Evolutionary conservation across 257 asterid genomes (phyloP), one percentile per base, ranked within the genome.

Genomic region (Nicotiana benthamiana): DNA sequence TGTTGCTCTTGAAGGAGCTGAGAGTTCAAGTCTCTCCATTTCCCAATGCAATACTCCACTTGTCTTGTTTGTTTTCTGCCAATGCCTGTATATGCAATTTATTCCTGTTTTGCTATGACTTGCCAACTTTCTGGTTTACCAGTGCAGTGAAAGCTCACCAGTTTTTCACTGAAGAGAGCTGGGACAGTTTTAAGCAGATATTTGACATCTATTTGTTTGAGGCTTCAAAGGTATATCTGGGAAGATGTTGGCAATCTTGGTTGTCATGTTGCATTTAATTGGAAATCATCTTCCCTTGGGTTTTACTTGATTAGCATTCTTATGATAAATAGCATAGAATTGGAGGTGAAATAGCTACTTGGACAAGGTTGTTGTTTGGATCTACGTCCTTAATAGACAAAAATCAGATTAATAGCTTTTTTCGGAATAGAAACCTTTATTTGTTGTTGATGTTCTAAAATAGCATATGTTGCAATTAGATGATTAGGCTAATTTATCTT

Each of bases 1-100:
- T 96, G 98, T 96, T 92, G 98, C 98, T 95, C 97, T 89, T 85
- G 24, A 87, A 83, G 91, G 98, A 95, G 98, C 97, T 94, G 98
- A 96, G 99, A 96, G 98, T 96, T 96, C 99, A 89, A 96, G 95
- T 93, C 98, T 96, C 99, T 96, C 99, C 99, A 96, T 94, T 87
- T 96, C 99, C 98, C 99, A 82, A 82, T 84, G 81, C 87, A 83
- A 77, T 81, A 54, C 79, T 81, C 80, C 78, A 56, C 84, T 82
- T 57, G 83, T 72, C 54, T 85, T 43, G 78, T 54, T 22, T 8
- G 68, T 61, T 12, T 22, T 62, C 36, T 43, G 63, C 18, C 4
- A 11, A 28, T 27, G 40, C 26, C 9, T 74, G 43, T 48, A 6
- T 77, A 40, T 80, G 62, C 74, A 56, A 30, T 66, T 10, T 80